Evolutionary conservation across 805 yeast genomes (phyloP).

Genomic region (Metschnikowia aberdeeniae): DNA sequence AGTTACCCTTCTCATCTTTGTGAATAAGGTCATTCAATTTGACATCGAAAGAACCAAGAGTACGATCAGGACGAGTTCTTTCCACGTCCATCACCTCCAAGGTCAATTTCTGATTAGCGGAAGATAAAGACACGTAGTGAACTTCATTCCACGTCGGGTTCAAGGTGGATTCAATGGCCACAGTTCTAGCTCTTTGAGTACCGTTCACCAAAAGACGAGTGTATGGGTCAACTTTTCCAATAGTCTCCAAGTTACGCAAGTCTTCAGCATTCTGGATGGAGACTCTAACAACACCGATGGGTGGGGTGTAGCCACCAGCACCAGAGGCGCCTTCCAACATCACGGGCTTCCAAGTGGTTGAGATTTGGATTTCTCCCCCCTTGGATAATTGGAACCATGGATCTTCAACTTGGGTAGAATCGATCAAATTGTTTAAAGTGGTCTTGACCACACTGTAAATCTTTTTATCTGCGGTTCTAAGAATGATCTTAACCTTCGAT

Average conservation of each 20-base stretch:
- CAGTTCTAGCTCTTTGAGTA: constrained; percentile 71
- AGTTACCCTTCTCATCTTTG: constrained; percentile 60
- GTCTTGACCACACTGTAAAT: constrained; percentile 57
- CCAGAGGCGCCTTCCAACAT: constrained; percentile 62
- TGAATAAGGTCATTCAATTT: constrained; percentile 63
- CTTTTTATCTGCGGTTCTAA: constrained; percentile 57
- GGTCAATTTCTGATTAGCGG: constrained; percentile 75
- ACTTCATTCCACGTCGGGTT: constrained; percentile 85
- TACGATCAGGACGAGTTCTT: constrained; percentile 71
- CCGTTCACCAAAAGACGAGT: constrained; percentile 76
- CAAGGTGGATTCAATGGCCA: constrained; percentile 57
- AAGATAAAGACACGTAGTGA: constrained; percentile 75
- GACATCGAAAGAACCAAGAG: constrained; percentile 78
- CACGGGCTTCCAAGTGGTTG: constrained; percentile 85
- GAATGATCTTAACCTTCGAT: constrained; percentile 60
- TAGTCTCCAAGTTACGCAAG: constrained; percentile 77
- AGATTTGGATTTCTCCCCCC: constrained; percentile 72
- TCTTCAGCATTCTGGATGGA: constrained; percentile 65
- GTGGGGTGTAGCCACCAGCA: constrained; percentile 82
- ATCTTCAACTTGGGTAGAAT: constrained; percentile 72
- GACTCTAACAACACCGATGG: constrained; percentile 87
- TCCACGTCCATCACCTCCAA: constrained; percentile 93
- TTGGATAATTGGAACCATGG: constrained; percentile 70
- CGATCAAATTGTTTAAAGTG: constrained; percentile 61
- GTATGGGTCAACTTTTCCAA: constrained; percentile 93